Evolutionary conservation across 2,329 filamentous ascomycete species (phyloP), one percentile per base, ranked within the genome.

Genomic region (Penicillium sp.): DNA sequence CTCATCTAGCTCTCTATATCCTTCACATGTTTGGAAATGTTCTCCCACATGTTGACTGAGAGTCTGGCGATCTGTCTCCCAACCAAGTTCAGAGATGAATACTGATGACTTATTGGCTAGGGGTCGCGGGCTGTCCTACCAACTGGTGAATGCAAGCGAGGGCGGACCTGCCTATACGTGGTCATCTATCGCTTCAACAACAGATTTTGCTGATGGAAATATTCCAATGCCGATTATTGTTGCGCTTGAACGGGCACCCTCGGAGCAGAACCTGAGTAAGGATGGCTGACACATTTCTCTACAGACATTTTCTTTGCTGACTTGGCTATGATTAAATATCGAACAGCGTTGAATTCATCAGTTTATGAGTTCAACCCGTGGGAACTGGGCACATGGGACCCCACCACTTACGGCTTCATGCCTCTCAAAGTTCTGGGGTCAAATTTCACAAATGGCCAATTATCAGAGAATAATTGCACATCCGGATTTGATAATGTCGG

Each of bases 401-500:
- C 90, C 0, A 89, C 85, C 0, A 78, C 89, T 1, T 88, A 83
- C 67, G 90, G 84, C 4, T 93, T 92, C 68, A 88, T 85, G 0
- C 90, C 90, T 0, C 77, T 89, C 1, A 78, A 86, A 60, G 93
- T 89, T 65, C 75, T 92, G 2, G 91, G 91, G 1, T 90, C 90
- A 3, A 87, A 88, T 68, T 92, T 93, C 73, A 82, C 80, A 33
- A 81, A 77, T 3, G 91, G 91, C n/a, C 70, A 73, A 4, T 75
- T 93, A 10, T 78, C 83, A 8, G 72, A 81, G 57, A 82, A 84
- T 49, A 73, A 78, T n/a, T 96, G 93, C 71, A 83, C 94, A 13
- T 81, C 83, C 3, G 92, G 93, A 1, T 92, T 92, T 65, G 93
- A 96, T 76, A 92, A 93, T 69, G 84, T 84, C 26, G 91, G 91